Base-by-base conservation (phyloP, 2,329 filamentous ascomycete species). In the Fusarium nelsonii region DNA sequence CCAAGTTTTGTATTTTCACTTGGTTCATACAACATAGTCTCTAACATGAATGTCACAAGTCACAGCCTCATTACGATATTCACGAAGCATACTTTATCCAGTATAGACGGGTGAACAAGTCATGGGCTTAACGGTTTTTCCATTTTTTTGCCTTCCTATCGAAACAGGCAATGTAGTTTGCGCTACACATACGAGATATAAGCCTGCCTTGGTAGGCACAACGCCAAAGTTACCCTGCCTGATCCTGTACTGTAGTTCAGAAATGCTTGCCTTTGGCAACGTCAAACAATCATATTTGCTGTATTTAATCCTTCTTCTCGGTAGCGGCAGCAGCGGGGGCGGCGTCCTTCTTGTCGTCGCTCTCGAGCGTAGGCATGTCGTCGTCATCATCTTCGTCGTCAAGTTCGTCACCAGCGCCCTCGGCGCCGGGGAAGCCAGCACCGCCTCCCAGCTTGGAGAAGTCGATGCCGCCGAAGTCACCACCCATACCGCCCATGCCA, bases 391-490 rank as follows among this genome's bases (percentile, higher is more conserved):
- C 88, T 4, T 87, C 87, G 12, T 86, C 84, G 23, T 85, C 84
- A 8, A 83, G 84, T 8, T 81, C 83, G 28, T 85, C 88, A 32
- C 62, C 69, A 18, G 78, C 81, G 32, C 84, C 87, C 28, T 68
- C 68, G 6, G 85, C 81, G 43, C 87, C 88, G 48, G 84, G 85
- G 83, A 87, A 87, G 65, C 84, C 87, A 58, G 59, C 75, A 18
- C 64, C 88, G 70, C 85, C 88, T 68, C 90, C 91, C 68, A 97
- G 90, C 86, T 97, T 97, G 76, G 92, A 96, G 89, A 97, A 97
- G 83, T 97, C 94, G 78, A 97, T 96, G 75, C 92, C 92, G 75
- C 92, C 90, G 70, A 96, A 93, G 80, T 93, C 92, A 72, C 89
- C 90, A 41, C 70, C 81, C 82, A 77, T 83, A 78, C 80, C 82